These are phyloP conservation scores for Globisporangium iwayamae DNA, from an alignment of 352 stramenopile species.

Conservation along the genomic window DNA sequence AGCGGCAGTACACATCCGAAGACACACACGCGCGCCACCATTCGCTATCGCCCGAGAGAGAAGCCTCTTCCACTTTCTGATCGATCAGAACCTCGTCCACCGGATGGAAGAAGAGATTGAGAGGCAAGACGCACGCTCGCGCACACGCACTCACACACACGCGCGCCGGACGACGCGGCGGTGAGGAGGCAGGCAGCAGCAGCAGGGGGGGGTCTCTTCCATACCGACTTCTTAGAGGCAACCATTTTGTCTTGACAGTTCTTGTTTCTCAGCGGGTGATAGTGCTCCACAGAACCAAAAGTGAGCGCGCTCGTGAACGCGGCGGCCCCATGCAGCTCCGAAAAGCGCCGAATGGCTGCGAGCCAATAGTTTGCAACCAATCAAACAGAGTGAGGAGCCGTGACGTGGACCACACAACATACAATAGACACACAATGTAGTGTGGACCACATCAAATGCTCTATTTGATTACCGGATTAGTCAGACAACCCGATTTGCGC, in stretches of 20 bases:
- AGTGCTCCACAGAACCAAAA: slow-evolving; percentile 66
- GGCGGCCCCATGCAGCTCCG: neutral
- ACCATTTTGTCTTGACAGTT: slow-evolving; percentile 74
- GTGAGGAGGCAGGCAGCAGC: slow-evolving; percentile 9
- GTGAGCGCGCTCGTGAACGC: slow-evolving; percentile 7
- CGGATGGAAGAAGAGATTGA: slow-evolving; percentile 43
- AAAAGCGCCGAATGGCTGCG: neutral
- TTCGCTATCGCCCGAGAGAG: slow-evolving; percentile 5
- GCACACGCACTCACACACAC: slow-evolving; percentile 11
- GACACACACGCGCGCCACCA: neutral
- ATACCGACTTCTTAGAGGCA: slow-evolving; percentile 91
- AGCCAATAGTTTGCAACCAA: slow-evolving; percentile 19
- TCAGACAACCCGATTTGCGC: no score
- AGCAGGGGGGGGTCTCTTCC: slow-evolving; percentile 35
- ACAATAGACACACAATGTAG: neutral
- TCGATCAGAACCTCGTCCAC: slow-evolving; percentile 46
- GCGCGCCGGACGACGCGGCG: neutral
- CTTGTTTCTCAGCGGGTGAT: slow-evolving; percentile 64
- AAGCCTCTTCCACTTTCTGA: slow-evolving; percentile 4
- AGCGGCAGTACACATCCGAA: neutral
- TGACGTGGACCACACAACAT: neutral
- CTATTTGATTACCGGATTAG: no score
- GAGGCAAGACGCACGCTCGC: slow-evolving; percentile 2
- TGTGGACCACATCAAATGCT: neutral
- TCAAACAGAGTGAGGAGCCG: slow-evolving; percentile 4